These are phyloP conservation scores for Iberis pinnata DNA, from an alignment of 345 rosid genomes.

Conservation along the genomic window DNA sequence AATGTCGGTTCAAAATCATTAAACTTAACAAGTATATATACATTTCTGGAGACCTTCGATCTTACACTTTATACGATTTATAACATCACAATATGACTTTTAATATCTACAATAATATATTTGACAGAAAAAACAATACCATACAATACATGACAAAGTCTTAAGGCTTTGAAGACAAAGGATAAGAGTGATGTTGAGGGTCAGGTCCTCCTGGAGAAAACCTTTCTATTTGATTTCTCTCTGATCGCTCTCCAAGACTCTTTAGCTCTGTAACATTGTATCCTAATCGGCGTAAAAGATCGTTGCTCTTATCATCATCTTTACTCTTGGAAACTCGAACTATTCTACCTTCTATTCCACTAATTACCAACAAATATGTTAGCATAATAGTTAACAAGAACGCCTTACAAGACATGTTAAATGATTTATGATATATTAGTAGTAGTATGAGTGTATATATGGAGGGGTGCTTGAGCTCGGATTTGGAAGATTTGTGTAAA, in stretches of 20 bases:
- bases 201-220: conserved; percentile 36
- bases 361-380: conserved; percentile 4
- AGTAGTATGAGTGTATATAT: neutral
- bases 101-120: neutral
- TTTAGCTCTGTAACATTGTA: conserved; percentile 25
- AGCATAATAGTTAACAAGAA: conserved; percentile 13
- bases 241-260: conserved; percentile 18
- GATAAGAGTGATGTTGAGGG: conserved; percentile 33
- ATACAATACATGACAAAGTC: conserved; percentile 9
- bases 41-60: neutral
- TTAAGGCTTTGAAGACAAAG: conserved; percentile 20
- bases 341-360: conserved; percentile 23
- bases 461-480: neutral
- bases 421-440: conserved; percentile 5
- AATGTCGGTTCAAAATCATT: neutral
- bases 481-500: conserved; percentile 18
- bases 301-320: conserved; percentile 14
- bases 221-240: conserved; percentile 10
- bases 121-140: neutral
- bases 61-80: conserved; percentile 7
- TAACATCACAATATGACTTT: conserved; percentile 9
- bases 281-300: conserved; percentile 29
- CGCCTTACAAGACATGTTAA: conserved; percentile 19
- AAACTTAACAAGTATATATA: conserved; percentile 5
- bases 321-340: conserved; percentile 10